Percentiles rank a stretch among this genome's conserved stretches.
phyloP scores from a whole-genome alignment of 768 basidiomycete genomes.

The Boletus tomentosulus region DNA sequence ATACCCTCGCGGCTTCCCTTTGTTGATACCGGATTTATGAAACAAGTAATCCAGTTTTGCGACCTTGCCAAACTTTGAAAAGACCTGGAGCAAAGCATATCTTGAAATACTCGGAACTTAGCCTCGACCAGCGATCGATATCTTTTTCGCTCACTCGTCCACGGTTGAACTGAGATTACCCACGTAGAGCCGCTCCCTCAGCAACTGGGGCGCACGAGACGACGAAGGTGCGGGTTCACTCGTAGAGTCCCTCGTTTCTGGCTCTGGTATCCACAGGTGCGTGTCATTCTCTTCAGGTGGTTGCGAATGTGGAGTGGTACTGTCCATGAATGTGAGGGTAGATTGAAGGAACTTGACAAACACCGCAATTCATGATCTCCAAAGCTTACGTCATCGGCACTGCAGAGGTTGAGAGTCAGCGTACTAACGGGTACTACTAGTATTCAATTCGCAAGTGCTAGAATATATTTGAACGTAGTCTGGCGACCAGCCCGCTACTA shows the following conservation, averaged over 20 bases:
- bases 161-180: slow-evolving; percentile 86
- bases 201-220: slow-evolving; percentile 26
- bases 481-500: too few relatives aligned
- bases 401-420: too few relatives aligned
- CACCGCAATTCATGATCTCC: not conserved
- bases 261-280: slow-evolving; percentile 32
- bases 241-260: slow-evolving; percentile 16
- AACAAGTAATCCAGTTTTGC: slow-evolving; percentile 93
- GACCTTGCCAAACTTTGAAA: slow-evolving; percentile 89
- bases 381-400: slow-evolving; percentile 17
- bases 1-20: slow-evolving; percentile 93
- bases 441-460: too few relatives aligned
- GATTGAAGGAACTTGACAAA: not conserved
- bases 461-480: too few relatives aligned
- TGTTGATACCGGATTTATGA: slow-evolving; percentile 84
- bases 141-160: slow-evolving; percentile 61
- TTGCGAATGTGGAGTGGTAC: not conserved
- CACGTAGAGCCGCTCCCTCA: slow-evolving; percentile 80
- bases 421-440: too few relatives aligned
- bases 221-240: slow-evolving; percentile 20
- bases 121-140: not conserved
- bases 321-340: slow-evolving; percentile 11
- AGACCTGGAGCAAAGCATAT: slow-evolving; percentile 84
- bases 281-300: slow-evolving; percentile 6
- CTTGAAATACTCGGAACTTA: slow-evolving; percentile 38